Evolutionary conservation across 1,284 basidiomycete genomes (phyloP).

Genomic region (Uromyces viciae-fabae): DNA sequence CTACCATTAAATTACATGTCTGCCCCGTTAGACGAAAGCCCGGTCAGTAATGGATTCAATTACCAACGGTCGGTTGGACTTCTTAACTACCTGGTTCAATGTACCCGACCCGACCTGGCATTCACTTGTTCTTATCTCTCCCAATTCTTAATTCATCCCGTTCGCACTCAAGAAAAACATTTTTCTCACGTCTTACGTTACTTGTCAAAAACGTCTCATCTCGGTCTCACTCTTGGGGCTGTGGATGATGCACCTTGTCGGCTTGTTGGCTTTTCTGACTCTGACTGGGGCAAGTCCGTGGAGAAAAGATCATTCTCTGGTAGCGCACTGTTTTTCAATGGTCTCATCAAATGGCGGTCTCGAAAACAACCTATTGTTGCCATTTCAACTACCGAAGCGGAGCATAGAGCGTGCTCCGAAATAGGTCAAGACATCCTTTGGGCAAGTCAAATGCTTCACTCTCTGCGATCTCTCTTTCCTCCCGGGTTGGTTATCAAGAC

Average conservation of each 20-base stretch:
- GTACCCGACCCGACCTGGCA: conserved; percentile 7
- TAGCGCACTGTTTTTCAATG: not conserved
- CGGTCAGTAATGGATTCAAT: not conserved
- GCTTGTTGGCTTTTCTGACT: not conserved
- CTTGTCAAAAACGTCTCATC: not conserved
- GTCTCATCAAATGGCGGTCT: not conserved
- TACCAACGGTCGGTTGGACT: not conserved
- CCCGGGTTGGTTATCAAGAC: not conserved
- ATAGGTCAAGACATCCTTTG: not conserved
- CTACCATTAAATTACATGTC: not conserved
- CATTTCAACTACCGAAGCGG: not conserved
- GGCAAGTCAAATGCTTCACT: not conserved
- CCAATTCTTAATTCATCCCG: not conserved
- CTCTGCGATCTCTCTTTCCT: not conserved
- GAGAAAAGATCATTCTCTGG: not conserved
- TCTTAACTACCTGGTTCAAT: conserved; percentile 7
- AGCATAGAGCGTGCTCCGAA: not conserved
- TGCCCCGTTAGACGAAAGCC: not conserved
- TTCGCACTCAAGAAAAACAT: not conserved
- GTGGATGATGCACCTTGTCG: not conserved
- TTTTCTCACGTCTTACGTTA: not conserved
- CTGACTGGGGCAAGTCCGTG: not conserved
- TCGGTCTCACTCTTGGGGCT: not conserved
- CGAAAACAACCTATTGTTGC: not conserved
- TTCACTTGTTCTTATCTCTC: not conserved